A percentile compares a stretch with the other conserved stretches of the same genome.
Conservation (phyloP, 306 rosid genomes). For the Heteromeles arbutifolia region DNA sequence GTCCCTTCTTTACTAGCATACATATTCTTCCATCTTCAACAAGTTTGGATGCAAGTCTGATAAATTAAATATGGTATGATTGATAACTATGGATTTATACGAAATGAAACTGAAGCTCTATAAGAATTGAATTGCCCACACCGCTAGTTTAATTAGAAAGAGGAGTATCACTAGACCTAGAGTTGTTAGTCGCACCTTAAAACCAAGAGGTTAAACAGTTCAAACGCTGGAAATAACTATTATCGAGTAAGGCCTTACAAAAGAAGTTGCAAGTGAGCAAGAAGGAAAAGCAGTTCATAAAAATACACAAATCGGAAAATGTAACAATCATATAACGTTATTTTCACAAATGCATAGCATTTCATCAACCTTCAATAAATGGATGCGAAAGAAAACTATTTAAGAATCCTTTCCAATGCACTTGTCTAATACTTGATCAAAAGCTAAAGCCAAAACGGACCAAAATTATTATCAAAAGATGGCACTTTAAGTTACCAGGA, state of each 20-base stretch:
- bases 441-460: neutral
- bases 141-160: neutral
- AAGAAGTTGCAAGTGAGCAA: neutral
- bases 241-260: neutral
- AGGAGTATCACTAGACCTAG: neutral
- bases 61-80: too few relatives aligned
- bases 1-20: neutral
- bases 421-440: neutral
- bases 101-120: neutral
- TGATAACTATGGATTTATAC: too few relatives aligned
- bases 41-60: neutral
- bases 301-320: neutral
- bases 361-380: neutral
- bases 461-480: neutral
- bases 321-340: neutral
- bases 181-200: neutral
- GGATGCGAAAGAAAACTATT: neutral
- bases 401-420: neutral
- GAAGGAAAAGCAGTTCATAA: too few relatives aligned
- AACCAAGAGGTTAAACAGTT: neutral
- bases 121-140: neutral
- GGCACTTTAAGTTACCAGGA: neutral
- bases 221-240: neutral
- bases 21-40: neutral
- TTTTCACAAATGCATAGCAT: neutral